These are phyloP conservation scores for Antarctomyces pellizariae DNA, from an alignment of 495 filamentous ascomycete genomes.

Conservation along the genomic window DNA sequence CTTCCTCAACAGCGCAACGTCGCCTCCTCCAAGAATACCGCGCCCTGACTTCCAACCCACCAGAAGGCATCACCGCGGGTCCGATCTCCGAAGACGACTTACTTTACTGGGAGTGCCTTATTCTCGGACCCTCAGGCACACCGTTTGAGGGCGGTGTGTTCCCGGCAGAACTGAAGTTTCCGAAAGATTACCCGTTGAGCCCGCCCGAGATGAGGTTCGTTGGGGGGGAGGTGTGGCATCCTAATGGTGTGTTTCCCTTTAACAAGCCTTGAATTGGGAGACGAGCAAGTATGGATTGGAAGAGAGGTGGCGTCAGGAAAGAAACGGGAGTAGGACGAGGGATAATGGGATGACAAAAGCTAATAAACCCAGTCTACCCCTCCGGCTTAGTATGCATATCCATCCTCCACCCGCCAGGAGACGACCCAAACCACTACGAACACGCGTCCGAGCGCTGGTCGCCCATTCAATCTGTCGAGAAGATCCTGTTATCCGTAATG, in stretches of 20 bases:
- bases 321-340: neutral
- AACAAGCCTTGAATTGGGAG: neutral
- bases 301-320: neutral
- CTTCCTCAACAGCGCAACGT: constrained; percentile 53
- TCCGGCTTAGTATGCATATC: constrained; percentile 88
- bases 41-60: constrained; percentile 48
- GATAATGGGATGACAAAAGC: constrained; percentile 1
- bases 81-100: constrained; percentile 89
- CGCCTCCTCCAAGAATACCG: constrained; percentile 96
- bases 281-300: neutral
- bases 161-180: constrained; percentile 82
- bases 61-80: constrained; percentile 84
- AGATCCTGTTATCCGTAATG: constrained; percentile 95
- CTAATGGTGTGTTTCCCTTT: constrained; percentile 47
- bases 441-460: constrained; percentile 88
- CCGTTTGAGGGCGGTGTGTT: constrained; percentile 92
- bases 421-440: constrained; percentile 98
- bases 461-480: constrained; percentile 92
- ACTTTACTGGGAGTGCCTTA: constrained; percentile 88
- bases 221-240: constrained; percentile 82
- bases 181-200: constrained; percentile 81
- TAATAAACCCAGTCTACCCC: constrained; percentile 46
- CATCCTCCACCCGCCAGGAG: constrained; percentile 93
- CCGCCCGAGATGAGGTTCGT: constrained; percentile 90
- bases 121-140: constrained; percentile 84